Conservation (phyloP, 495 filamentous ascomycete genomes). For the Penicillium maclennaniae region DNA sequence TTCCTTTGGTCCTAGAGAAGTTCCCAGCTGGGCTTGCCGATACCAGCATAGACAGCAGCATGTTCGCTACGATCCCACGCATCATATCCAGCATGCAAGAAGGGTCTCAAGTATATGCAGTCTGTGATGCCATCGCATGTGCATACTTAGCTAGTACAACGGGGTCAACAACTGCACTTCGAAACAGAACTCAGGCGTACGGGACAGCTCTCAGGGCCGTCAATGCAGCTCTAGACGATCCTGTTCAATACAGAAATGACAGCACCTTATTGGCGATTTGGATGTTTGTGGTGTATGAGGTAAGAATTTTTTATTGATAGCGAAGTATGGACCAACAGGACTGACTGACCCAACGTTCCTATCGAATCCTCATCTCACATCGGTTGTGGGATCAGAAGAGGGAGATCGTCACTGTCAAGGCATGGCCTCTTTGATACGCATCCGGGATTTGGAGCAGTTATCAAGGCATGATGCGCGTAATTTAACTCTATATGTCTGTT, state of each 20-base stretch:
- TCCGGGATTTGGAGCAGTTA: slow-evolving; percentile 8
- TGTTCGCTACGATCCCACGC: slow-evolving; percentile 13
- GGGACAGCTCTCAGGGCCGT: slow-evolving; percentile 4
- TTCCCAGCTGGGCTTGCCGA: slow-evolving; percentile 6
- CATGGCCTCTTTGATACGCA: slow-evolving; percentile 5
- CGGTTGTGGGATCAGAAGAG: neutral
- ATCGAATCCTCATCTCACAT: slow-evolving; percentile 10
- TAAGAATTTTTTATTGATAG: neutral
- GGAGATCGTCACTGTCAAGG: slow-evolving; percentile 9
- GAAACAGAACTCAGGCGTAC: slow-evolving; percentile 6
- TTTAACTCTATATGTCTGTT: slow-evolving; percentile 6
- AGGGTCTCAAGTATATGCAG: slow-evolving; percentile 9
- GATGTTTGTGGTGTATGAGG: slow-evolving; percentile 14
- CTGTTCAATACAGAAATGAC: slow-evolving; percentile 11
- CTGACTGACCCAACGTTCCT: slow-evolving; percentile 5
- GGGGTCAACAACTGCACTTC: slow-evolving; percentile 2
- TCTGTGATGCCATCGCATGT: slow-evolving; percentile 13
- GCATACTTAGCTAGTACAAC: slow-evolving; percentile 12
- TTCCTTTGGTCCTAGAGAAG: slow-evolving; percentile 14
- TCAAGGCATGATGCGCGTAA: slow-evolving; percentile 9
- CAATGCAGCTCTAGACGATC: slow-evolving; percentile 11
- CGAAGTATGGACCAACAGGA: neutral
- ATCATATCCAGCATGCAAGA: slow-evolving; percentile 8
- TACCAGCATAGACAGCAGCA: slow-evolving; percentile 7
- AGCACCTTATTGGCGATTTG: slow-evolving; percentile 14